Percentiles rank a stretch among this genome's conserved stretches.
Conservation (phyloP, 208 protist genomes). For the Leishmania martiniquensis region DNA sequence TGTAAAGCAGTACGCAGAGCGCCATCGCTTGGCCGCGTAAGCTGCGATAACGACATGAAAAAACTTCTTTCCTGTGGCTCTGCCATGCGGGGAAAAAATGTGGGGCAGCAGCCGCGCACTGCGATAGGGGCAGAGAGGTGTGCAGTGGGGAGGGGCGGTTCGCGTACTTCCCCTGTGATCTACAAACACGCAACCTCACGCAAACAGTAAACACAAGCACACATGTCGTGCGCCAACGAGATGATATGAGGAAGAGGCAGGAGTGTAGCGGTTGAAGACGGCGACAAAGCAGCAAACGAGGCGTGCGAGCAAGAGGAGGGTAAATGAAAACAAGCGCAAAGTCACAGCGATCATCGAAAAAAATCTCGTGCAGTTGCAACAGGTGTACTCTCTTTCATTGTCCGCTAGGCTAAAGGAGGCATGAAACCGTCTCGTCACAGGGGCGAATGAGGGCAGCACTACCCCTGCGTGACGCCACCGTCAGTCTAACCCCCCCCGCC, state of each 20-base stretch:
- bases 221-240: background rate
- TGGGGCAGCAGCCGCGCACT: background rate
- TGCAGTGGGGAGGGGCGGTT: background rate
- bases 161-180: background rate
- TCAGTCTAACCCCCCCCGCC: background rate
- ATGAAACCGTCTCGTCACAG: no score
- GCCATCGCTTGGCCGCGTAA: constrained; percentile 12
- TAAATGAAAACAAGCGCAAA: no score
- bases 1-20: constrained; percentile 35
- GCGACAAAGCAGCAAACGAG: no score
- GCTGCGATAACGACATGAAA: background rate
- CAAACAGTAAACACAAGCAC: background rate
- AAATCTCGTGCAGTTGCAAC: no score
- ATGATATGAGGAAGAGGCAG: background rate
- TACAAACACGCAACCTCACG: background rate
- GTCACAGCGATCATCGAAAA: no score
- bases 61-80: background rate
- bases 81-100: background rate
- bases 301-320: no score
- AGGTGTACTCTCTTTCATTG: no score
- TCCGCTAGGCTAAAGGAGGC: no score
- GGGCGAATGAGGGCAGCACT: no score
- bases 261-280: background rate
- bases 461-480: background rate
- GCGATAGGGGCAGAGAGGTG: no score